A percentile compares a stretch with the other conserved stretches of the same genome.
Evolutionary conservation across 805 yeast species (phyloP).

Genomic region (Lipomyces orientalis): DNA sequence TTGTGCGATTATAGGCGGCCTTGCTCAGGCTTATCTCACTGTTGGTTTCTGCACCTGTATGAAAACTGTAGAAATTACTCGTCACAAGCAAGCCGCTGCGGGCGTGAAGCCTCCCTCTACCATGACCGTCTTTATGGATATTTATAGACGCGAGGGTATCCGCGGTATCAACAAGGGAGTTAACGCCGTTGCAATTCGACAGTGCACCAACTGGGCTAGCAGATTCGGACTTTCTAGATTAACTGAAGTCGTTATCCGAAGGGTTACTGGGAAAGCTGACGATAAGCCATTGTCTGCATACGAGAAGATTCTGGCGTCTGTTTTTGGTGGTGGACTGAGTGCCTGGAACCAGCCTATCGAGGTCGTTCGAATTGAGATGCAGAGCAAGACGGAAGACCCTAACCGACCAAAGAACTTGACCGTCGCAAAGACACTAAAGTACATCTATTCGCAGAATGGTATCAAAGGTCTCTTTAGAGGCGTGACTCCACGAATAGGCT

Average conservation of each 20-base stretch:
- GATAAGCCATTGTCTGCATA: slow-evolving; percentile 68
- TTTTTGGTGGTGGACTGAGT: slow-evolving; percentile 94
- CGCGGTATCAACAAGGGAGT: slow-evolving; percentile 97
- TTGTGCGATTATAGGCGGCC: slow-evolving; percentile 59
- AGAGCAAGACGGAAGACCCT: slow-evolving; percentile 90
- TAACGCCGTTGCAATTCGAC: slow-evolving; percentile 98
- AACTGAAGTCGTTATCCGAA: slow-evolving; percentile 84
- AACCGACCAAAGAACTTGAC: slow-evolving; percentile 91
- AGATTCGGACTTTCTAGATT: slow-evolving; percentile 91
- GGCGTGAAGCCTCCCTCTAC: slow-evolving; percentile 78
- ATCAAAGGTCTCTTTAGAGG: slow-evolving; percentile 92
- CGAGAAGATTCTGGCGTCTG: slow-evolving; percentile 85
- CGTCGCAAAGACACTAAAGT: slow-evolving; percentile 75
- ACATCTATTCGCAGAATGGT: slow-evolving; percentile 84
- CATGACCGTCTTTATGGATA: slow-evolving; percentile 83
- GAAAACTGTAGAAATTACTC: slow-evolving; percentile 98
- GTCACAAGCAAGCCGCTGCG: slow-evolving; percentile 71
- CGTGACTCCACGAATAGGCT: slow-evolving; percentile 94
- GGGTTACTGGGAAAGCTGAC: slow-evolving; percentile 60
- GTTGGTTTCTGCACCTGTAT: slow-evolving; percentile 91
- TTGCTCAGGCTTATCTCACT: slow-evolving; percentile 93
- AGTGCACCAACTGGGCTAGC: slow-evolving; percentile 99
- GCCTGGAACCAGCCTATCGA: slow-evolving; percentile 99
- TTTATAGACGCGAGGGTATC: slow-evolving; percentile 84
- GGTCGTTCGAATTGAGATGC: slow-evolving; percentile 97